Evolutionary conservation across 2,329 filamentous ascomycete species (phyloP).

Genomic region (Thelonectria discophora): DNA sequence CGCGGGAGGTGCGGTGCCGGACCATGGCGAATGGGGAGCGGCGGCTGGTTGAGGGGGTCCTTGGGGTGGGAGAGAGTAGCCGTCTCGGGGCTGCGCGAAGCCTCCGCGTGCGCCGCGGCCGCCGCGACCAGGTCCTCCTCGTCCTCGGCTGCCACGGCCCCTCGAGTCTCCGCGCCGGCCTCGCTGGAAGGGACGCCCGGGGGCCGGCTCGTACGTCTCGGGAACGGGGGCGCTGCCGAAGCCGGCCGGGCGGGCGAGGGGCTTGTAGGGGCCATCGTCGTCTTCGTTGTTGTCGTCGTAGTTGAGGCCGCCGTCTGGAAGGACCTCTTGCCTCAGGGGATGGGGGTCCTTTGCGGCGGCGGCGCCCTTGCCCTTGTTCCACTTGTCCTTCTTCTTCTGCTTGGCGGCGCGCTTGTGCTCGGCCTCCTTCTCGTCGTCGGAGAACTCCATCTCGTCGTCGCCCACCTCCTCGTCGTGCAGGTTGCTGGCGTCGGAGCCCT

Average conservation of each 20-base stretch:
- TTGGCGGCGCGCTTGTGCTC: constrained; percentile 78
- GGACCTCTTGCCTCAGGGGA: constrained; percentile 52
- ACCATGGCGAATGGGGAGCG: constrained; percentile 29
- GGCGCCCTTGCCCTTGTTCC: constrained; percentile 54
- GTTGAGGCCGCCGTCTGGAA: constrained; percentile 60
- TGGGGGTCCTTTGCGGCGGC: constrained; percentile 51
- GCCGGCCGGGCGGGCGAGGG: constrained; percentile 72
- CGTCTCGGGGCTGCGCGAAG: constrained; percentile 46
- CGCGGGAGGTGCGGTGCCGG: constrained; percentile 25
- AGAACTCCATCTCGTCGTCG: constrained; percentile 92
- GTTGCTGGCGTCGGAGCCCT: constrained; percentile 94
- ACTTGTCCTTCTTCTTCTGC: constrained; percentile 67
- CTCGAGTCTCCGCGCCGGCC: constrained; percentile 57
- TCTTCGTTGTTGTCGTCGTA: constrained; percentile 79
- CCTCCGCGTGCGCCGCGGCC: constrained; percentile 53
- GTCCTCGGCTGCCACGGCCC: constrained; percentile 55
- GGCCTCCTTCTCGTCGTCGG: constrained; percentile 93
- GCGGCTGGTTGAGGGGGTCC: constrained; percentile 49
- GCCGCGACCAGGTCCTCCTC: constrained; percentile 50
- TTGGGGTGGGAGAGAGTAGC: constrained; percentile 54
- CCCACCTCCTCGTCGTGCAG: constrained; percentile 90
- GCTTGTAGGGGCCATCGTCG: constrained; percentile 75
- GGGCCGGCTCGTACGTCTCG: constrained; percentile 48
- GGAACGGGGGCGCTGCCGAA: constrained; percentile 61
- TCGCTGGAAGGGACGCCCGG: constrained; percentile 45